phyloP scores from a whole-genome alignment of 441 rosid genomes.

The Croton laevigatus region DNA sequence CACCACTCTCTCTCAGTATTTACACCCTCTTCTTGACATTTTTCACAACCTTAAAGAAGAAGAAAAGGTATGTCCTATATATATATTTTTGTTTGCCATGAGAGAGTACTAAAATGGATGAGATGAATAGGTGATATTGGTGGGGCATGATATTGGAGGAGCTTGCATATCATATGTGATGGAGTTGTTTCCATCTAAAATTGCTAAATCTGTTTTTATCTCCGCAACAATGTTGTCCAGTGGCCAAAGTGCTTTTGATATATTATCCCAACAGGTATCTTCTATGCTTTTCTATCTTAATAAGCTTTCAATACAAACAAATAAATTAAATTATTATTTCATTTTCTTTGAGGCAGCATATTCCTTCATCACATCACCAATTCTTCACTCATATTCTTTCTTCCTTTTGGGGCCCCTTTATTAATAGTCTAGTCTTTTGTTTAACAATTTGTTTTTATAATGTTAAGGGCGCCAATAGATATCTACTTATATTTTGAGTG shows the following conservation, averaged over 20 bases:
- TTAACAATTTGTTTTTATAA: no score
- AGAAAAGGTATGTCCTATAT: conserved; percentile 61
- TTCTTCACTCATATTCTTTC: background rate
- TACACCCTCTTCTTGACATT: conserved; percentile 63
- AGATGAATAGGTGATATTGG: conserved; percentile 63
- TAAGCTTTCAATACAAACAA: no score
- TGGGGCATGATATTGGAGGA: conserved; percentile 89
- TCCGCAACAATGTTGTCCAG: conserved; percentile 69
- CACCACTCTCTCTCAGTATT: conserved; percentile 58
- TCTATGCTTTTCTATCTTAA: no score
- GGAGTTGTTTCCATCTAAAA: conserved; percentile 71
- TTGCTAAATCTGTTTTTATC: conserved; percentile 67
- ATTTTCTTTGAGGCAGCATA: background rate
- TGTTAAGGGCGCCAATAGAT: no score
- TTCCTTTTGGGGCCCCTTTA: no score
- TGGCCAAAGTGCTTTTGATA: conserved; percentile 65
- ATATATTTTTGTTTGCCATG: no score
- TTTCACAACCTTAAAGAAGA: conserved; percentile 53
- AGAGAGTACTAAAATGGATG: no score
- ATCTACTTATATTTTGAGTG: no score
- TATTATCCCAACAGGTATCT: conserved; percentile 35
- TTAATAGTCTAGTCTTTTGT: no score
- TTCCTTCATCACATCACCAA: background rate
- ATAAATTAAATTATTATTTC: no score
- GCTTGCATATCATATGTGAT: conserved; percentile 73